These are phyloP conservation scores for Sphaerulina musiva DNA, from an alignment of 2,329 filamentous ascomycete genomes.

Conservation along the genomic window DNA sequence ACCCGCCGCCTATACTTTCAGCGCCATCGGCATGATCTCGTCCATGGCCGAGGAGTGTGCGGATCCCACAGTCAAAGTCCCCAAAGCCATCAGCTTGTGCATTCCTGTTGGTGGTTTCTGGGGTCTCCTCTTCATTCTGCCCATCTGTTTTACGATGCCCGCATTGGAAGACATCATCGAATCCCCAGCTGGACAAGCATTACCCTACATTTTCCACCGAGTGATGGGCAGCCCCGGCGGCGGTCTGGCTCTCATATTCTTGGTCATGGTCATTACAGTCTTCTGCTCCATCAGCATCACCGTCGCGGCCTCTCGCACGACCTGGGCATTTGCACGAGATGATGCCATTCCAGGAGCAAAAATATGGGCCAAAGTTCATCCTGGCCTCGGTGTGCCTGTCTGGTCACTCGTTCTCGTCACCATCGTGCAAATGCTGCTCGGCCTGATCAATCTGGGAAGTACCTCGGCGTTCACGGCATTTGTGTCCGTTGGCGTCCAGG, in stretches of 20 bases:
- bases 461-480: conserved; percentile 46
- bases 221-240: conserved; percentile 48
- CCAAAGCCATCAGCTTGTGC: conserved; percentile 47
- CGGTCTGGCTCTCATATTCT: conserved; percentile 43
- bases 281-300: conserved; percentile 52
- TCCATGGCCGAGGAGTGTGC: conserved; percentile 55
- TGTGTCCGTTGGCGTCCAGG: conserved; percentile 51
- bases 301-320: conserved; percentile 44
- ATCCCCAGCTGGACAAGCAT: conserved; percentile 44
- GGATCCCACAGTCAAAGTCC: conserved; percentile 48
- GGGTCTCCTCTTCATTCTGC: conserved; percentile 52
- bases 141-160: conserved; percentile 48
- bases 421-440: conserved; percentile 44
- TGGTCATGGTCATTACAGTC: conserved; percentile 46
- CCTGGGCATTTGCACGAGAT: conserved; percentile 43
- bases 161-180: conserved; percentile 42
- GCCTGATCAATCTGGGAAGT: conserved; percentile 46
- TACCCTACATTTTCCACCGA: conserved; percentile 47
- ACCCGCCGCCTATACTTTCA: conserved; percentile 36
- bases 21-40: conserved; percentile 56
- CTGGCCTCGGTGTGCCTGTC: conserved; percentile 39
- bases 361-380: conserved; percentile 29
- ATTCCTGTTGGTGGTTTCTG: conserved; percentile 50
- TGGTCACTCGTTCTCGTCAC: conserved; percentile 41
- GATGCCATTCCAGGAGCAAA: conserved; percentile 39